Evolutionary conservation across 2,329 filamentous ascomycete genomes (phyloP).

Genomic region (Epichloe hybrida): DNA sequence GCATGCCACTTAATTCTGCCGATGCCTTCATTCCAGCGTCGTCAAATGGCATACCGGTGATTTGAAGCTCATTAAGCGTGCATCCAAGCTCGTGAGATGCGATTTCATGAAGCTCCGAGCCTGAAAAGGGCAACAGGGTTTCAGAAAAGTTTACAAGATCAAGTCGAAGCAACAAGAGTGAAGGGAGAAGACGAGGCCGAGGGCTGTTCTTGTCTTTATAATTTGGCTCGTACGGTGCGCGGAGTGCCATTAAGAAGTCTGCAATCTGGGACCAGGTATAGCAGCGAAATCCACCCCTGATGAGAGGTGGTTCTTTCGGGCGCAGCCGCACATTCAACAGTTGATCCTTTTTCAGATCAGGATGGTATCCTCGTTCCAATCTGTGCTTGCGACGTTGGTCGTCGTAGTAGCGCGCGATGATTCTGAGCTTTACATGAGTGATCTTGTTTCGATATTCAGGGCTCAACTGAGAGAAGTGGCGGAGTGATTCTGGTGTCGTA

Average conservation of each 20-base stretch:
- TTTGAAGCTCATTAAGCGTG: conserved; percentile 36
- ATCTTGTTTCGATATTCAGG: conserved; percentile 29
- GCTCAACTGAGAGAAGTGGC: conserved; percentile 33
- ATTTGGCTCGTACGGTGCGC: conserved; percentile 35
- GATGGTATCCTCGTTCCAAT: conserved; percentile 29
- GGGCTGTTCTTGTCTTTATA: conserved; percentile 20
- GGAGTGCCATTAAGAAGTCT: conserved; percentile 37
- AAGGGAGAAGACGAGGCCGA: conserved; percentile 32
- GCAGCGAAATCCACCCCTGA: conserved; percentile 38
- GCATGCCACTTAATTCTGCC: conserved; percentile 34
- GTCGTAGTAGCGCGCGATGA: conserved; percentile 43
- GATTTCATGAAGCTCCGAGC: conserved; percentile 36
- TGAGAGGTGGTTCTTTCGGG: conserved; percentile 30
- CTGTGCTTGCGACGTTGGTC: conserved; percentile 31
- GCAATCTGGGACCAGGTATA: conserved; percentile 41
- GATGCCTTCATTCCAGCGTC: conserved; percentile 33
- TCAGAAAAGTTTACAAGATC: conserved; percentile 43
- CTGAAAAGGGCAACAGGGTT: conserved; percentile 30
- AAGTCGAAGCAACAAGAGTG: conserved; percentile 32
- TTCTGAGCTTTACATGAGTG: conserved; percentile 33
- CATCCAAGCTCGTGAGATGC: conserved; percentile 40
- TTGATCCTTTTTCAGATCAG: conserved; percentile 27
- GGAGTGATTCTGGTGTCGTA: conserved; percentile 36
- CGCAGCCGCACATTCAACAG: conserved; percentile 29
- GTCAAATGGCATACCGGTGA: conserved; percentile 38